Evolutionary conservation across 768 basidiomycete species (phyloP), one percentile per base, ranked within the genome.

Genomic region (Pisolithus sp.): DNA sequence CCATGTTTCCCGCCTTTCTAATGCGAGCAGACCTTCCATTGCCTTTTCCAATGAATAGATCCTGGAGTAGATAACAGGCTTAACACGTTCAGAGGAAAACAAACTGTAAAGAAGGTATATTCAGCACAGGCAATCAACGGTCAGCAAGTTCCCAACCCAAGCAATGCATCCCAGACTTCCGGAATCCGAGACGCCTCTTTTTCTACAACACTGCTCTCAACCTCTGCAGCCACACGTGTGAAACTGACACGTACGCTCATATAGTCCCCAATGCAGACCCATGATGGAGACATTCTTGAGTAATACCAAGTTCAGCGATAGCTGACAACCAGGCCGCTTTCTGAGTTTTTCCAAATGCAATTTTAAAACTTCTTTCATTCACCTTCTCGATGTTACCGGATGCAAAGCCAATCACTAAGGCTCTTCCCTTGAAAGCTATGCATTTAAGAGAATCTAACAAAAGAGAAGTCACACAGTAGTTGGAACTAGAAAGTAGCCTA

Each of bases 381-480:
- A 61, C 58, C 10, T 53, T 68, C 23, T 66, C 61, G 52, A 62
- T 59, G 15, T 2, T 20, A 2, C 69, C 69, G 0, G 58, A 57
- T 7, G 52, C 61, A 49, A 59, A 98, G 6, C 95, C 96, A 48
- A 99, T 85, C n/a, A 98, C 88, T 10, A 99, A 61, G 1, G 88
- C 85, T 13, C 95, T 80, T 1, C 94, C 93, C 65, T 94, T 93
- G 85, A 94, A 97, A 0, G 87, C 89, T 51, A 93, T 89, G 65
- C 93, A 95, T 65, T 94, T 98, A 51, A 97, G 64, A 44, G 79
- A 86, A 65, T 91, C 93, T 89, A 42, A 12, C n/a, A 50, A 45
- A 46, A 31, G 17, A 26, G 2, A 39, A 50, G 36, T 44, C 46
- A 7, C 18, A 13, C 21, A 24, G 54, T 28, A 30, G 12, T 51